Base-by-base conservation (phyloP, 176 grass and related monocot species). In the Triticum timopheevii region DNA sequence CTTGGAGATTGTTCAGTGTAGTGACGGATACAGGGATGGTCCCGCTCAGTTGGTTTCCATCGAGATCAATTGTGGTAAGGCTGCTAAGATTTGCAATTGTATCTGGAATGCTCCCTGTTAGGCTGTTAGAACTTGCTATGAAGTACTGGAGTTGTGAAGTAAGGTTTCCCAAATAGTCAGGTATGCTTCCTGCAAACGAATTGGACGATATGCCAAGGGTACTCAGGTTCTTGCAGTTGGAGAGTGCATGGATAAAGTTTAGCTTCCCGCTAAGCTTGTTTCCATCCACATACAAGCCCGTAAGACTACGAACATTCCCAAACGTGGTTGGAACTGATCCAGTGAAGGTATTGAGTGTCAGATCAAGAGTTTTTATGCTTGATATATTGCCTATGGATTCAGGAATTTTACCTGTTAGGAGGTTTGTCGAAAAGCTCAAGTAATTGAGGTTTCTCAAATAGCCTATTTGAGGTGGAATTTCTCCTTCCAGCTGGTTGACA, bases 111-210 rank as follows among this genome's bases (percentile, higher is more conserved):
- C 42, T 75, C 72, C 71, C 72, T 6, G 72, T 75, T 28, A 75
- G 23, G 23, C 40, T 75, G 40, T 75, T 75, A 75, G 13, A 75
- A 75, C 72, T 75, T 49, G 42, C 40, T 75, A 75, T 49, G 23
- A 75, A 28, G 72, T 75, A 17, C 72, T 75, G 72, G 72, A 75
- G 72, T 42, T 75, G 72, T 15, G 72, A 10, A 49, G 40, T 75
- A 75, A 75, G 72, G 72, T 75, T 75, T 49, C 72, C 72, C 72
- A 75, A 4, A 49, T 75, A 49, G 72, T 28, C 72, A 49, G 72
- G 72, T 75, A 75, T 75, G 39, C 42, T 49, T 49, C 72, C 72
- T 49, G 72, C 47, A 75, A 75, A 75, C 13, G 40, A 15, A 75
- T 75, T 75, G 13, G 0, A 2, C 16, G 40, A 49, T 1, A 75